Evolutionary conservation across 1,139 yeast genomes (phyloP).

Genomic region (Protomyces inundatus): DNA sequence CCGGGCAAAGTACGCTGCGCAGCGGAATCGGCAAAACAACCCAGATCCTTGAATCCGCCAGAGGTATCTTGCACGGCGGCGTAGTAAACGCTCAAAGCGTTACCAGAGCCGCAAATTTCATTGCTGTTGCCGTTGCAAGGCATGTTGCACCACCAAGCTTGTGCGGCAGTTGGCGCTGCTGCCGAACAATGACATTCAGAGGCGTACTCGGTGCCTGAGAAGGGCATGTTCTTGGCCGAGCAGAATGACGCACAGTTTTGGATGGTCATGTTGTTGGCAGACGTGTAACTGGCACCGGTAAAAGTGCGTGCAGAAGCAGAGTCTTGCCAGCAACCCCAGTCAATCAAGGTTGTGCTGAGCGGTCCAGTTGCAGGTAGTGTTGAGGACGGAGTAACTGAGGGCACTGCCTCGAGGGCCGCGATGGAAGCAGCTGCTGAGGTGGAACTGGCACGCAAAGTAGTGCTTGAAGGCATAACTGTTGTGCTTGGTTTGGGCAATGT

Average conservation of each 20-base stretch:
- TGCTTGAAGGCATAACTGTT: too few species aligned
- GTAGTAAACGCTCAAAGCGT: conserved; percentile 10
- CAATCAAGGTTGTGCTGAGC: neutral
- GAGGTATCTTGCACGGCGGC: conserved; percentile 1
- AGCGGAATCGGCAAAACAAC: conserved; percentile 19
- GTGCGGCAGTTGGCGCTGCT: conserved; percentile 8
- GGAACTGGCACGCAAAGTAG: too few species aligned
- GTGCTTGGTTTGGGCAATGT: too few species aligned
- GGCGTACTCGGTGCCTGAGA: conserved; percentile 24
- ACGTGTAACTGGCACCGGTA: conserved; percentile 6
- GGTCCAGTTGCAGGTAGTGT: neutral
- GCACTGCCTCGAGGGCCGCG: neutral
- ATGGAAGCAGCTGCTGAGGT: neutral
- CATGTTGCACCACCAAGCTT: conserved; percentile 25
- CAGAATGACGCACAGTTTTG: conserved; percentile 14
- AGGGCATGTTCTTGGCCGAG: conserved; percentile 8
- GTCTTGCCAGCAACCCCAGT: conserved; percentile 23
- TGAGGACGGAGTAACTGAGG: neutral
- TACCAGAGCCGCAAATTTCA: conserved; percentile 19
- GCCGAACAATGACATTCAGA: conserved; percentile 21
- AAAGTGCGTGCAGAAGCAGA: conserved; percentile 11
- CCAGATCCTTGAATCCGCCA: neutral
- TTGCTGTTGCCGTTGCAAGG: conserved; percentile 17
- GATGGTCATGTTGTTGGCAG: conserved; percentile 5
- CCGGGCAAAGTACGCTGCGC: conserved; percentile 10